phyloP scores from a whole-genome alignment of 371 early-diverging fungal species.

The Parasitella parasitica region DNA sequence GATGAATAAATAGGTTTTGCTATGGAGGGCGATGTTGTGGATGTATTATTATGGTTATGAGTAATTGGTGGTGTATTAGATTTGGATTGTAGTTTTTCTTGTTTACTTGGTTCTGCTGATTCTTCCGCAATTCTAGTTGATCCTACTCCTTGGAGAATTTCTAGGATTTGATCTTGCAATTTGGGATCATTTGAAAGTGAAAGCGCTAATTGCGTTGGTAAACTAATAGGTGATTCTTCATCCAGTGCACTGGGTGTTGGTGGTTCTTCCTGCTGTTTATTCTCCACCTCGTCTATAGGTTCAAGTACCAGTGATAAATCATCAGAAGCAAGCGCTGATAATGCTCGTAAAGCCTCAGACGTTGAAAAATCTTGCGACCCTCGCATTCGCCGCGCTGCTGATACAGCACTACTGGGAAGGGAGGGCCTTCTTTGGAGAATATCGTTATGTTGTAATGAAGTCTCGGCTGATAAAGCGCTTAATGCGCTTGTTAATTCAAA shows the following conservation, averaged over 20 bases:
- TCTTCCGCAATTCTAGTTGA: not conserved
- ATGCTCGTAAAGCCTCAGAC: constrained; percentile 28
- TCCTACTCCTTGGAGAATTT: constrained; percentile 23
- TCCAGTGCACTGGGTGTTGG: not conserved
- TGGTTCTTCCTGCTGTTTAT: not conserved
- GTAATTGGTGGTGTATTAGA: not conserved
- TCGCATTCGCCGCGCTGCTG: constrained; percentile 28
- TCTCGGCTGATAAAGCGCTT: constrained; percentile 7
- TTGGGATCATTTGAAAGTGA: constrained; percentile 5
- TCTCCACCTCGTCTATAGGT: constrained; percentile 12
- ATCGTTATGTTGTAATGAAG: not conserved
- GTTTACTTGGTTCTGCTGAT: not conserved
- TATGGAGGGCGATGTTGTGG: not conserved
- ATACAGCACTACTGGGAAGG: constrained; percentile 39
- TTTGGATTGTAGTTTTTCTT: constrained; percentile 1
- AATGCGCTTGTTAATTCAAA: constrained; percentile 25
- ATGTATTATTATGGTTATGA: not conserved
- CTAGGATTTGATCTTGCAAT: constrained; percentile 35
- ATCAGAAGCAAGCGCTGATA: constrained; percentile 23
- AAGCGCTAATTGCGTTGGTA: constrained; percentile 4
- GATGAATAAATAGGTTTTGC: constrained; percentile 5
- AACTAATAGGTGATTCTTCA: not conserved
- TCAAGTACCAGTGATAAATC: constrained; percentile 18
- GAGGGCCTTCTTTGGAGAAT: constrained; percentile 32
- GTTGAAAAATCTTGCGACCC: constrained; percentile 26